phyloP scores from a whole-genome alignment of 306 rosid genomes.

The Datisca glomerata region DNA sequence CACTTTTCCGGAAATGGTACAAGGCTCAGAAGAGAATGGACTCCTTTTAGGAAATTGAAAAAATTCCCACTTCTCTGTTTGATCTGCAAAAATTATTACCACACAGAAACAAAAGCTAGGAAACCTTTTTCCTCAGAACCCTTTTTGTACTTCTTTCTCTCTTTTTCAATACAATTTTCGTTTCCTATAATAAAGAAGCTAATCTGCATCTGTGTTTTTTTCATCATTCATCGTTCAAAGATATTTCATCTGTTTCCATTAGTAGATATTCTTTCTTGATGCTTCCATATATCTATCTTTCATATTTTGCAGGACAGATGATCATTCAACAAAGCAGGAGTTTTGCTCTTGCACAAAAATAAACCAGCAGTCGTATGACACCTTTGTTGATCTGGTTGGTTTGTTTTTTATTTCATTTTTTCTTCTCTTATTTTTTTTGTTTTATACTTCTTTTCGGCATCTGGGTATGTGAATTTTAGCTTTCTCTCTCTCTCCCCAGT shows the following conservation, averaged over 20 bases:
- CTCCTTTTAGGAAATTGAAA: no score
- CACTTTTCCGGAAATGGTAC: neutral
- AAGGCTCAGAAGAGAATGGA: neutral
- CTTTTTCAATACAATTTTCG: neutral
- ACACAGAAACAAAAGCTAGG: no score
- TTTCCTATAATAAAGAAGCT: neutral
- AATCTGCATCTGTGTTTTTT: no score
- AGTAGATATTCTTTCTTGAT: no score
- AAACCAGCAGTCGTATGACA: conserved; percentile 20
- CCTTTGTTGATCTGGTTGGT: conserved; percentile 36
- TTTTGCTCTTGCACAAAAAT: conserved; percentile 13
- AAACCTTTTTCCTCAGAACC: no score
- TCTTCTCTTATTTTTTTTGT: neutral
- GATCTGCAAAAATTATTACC: no score
- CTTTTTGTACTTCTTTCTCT: neutral
- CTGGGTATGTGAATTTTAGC: neutral
- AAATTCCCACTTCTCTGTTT: no score
- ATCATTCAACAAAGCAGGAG: conserved; percentile 18
- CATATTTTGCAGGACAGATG: conserved; percentile 40
- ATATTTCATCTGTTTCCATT: no score
- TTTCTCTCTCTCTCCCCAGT: neutral
- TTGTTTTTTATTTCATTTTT: conserved; percentile 3
- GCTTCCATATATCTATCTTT: no score
- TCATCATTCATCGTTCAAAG: no score
- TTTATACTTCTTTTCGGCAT: neutral